Percentiles rank a stretch among this genome's conserved stretches.
These are phyloP conservation scores for Marasmius sp. DNA, from an alignment of 1,284 basidiomycete genomes.

Conservation along the genomic window DNA sequence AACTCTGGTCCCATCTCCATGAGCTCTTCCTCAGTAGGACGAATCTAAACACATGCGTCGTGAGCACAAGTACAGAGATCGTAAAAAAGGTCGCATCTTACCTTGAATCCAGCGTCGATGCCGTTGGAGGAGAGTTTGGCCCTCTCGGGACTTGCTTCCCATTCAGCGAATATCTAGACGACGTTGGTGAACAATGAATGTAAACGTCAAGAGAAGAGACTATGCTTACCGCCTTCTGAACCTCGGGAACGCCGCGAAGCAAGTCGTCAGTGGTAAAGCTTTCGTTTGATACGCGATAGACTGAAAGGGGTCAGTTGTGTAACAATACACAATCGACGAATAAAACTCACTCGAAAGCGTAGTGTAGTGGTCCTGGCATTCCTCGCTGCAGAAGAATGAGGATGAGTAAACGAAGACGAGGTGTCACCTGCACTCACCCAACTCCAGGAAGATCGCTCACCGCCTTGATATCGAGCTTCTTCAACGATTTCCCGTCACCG, in stretches of 20 bases:
- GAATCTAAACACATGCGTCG: constrained; percentile 40
- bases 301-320: too few relatives aligned
- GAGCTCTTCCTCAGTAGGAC: constrained; percentile 64
- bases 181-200: neutral
- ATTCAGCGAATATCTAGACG: constrained; percentile 56
- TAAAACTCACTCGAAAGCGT: too few relatives aligned
- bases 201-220: neutral
- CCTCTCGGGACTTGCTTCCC: constrained; percentile 70
- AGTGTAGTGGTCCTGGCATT: constrained; percentile 76
- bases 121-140: constrained; percentile 66
- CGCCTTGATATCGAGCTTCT: constrained; percentile 57
- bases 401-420: neutral
- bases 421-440: constrained; percentile 42
- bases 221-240: constrained; percentile 46
- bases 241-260: constrained; percentile 63
- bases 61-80: neutral
- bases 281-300: constrained; percentile 69
- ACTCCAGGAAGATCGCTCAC: constrained; percentile 72
- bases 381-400: constrained; percentile 40
- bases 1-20: constrained; percentile 77
- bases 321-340: too few relatives aligned
- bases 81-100: constrained; percentile 15
- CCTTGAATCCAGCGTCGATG: constrained; percentile 77
- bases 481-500: constrained; percentile 52
- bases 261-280: constrained; percentile 65